These are phyloP conservation scores for Exophiala xenobiotica DNA, from an alignment of 2,329 filamentous ascomycete species.

Conservation along the genomic window DNA sequence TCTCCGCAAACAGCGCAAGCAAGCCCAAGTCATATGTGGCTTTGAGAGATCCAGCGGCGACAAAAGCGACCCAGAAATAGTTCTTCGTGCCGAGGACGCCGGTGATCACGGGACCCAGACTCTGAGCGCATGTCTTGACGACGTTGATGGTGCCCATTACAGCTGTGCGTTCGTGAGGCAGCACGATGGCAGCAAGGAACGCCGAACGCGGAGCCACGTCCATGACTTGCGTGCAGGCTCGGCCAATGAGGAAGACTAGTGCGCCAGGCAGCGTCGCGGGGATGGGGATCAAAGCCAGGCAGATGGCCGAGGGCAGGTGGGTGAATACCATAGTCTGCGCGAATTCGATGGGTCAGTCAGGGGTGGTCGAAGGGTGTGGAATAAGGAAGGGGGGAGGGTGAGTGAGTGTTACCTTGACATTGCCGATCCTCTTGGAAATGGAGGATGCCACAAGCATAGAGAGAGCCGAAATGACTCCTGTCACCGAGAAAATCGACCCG, in stretches of 20 bases:
- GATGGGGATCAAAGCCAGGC: slow-evolving; percentile 59
- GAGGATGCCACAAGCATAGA: slow-evolving; percentile 25
- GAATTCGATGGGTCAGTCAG: not conserved
- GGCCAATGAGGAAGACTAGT: slow-evolving; percentile 57
- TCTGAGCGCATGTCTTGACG: slow-evolving; percentile 59
- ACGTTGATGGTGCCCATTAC: slow-evolving; percentile 67
- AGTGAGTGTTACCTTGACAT: slow-evolving; percentile 50
- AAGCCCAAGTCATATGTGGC: slow-evolving; percentile 59
- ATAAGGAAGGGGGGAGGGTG: too few relatives aligned
- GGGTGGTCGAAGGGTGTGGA: too few relatives aligned
- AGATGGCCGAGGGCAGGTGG: slow-evolving; percentile 61
- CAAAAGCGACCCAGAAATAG: slow-evolving; percentile 62
- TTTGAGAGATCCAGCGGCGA: slow-evolving; percentile 54
- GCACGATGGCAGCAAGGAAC: slow-evolving; percentile 65
- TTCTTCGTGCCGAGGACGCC: slow-evolving; percentile 54
- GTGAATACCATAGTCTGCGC: slow-evolving; percentile 64
- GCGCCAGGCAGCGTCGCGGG: slow-evolving; percentile 53
- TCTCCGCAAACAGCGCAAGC: slow-evolving; percentile 36
- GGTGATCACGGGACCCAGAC: slow-evolving; percentile 54
- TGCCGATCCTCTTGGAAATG: slow-evolving; percentile 57
- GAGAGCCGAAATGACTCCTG: slow-evolving; percentile 51
- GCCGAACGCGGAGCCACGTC: slow-evolving; percentile 66
- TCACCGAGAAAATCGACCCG: slow-evolving; percentile 55
- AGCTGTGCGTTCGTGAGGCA: slow-evolving; percentile 63
- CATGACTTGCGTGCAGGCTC: slow-evolving; percentile 65